Percentiles rank a stretch among this genome's conserved stretches.
phyloP scores from a whole-genome alignment of 768 basidiomycete species.

The Xerocomus potaroensis region DNA sequence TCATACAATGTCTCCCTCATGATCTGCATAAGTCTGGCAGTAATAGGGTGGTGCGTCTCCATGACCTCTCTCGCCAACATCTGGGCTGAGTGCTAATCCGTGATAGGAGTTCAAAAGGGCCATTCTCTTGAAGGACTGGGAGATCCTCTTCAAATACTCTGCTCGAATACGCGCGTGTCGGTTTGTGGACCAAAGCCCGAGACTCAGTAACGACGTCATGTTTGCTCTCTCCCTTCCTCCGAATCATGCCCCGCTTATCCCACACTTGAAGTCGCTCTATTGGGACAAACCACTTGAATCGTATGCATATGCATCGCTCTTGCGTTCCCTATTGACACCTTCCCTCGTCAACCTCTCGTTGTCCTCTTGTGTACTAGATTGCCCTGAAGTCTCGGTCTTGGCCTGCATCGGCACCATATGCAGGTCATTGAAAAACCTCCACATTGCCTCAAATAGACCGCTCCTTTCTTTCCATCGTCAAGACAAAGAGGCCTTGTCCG shows the following conservation, averaged over 20 bases:
- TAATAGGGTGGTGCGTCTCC: slow-evolving; percentile 13
- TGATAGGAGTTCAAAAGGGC: slow-evolving; percentile 21
- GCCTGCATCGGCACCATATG: slow-evolving; percentile 19
- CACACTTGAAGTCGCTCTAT: slow-evolving; percentile 16
- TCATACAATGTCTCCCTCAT: slow-evolving; percentile 25
- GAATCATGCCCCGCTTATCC: slow-evolving; percentile 17
- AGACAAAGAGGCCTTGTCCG: slow-evolving; percentile 22
- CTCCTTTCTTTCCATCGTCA: slow-evolving; percentile 3
- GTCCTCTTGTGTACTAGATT: slow-evolving; percentile 4
- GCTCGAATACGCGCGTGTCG: slow-evolving; percentile 14
- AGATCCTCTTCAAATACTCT: slow-evolving; percentile 25
- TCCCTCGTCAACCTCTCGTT: slow-evolving; percentile 17
- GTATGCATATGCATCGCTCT: slow-evolving; percentile 17
- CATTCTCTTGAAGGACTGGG: slow-evolving; percentile 28
- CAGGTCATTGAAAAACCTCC: slow-evolving; percentile 16
- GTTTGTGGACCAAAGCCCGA: neutral
- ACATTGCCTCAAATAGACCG: neutral
- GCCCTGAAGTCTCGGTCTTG: slow-evolving; percentile 19
- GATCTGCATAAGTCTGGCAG: slow-evolving; percentile 24
- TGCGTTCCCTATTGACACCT: slow-evolving; percentile 20
- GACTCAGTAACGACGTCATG: slow-evolving; percentile 19
- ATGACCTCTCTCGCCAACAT: neutral
- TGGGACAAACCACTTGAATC: slow-evolving; percentile 17
- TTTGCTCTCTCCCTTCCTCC: slow-evolving; percentile 25
- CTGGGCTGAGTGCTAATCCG: slow-evolving; percentile 11